Conservation (phyloP, 495 filamentous ascomycete species). For the Xylaria curta region DNA sequence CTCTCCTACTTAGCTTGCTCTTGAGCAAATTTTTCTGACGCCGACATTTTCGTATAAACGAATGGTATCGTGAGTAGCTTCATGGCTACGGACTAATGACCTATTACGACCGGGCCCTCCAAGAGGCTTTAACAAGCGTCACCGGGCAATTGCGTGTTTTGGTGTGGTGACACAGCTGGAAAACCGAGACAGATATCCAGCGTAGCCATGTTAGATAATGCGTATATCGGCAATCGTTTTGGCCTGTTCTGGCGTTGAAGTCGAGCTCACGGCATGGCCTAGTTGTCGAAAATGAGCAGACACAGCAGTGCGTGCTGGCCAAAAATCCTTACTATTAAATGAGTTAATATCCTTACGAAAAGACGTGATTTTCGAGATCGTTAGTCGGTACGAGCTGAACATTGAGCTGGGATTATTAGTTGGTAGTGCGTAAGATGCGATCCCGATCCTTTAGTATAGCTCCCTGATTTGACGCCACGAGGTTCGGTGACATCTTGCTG, state of each 20-base stretch:
- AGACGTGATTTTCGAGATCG: not conserved
- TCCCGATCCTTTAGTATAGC: not conserved
- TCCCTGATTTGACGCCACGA: conserved; percentile 6
- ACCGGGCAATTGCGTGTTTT: not conserved
- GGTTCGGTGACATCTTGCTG: not conserved
- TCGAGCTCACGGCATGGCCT: too few relatives aligned
- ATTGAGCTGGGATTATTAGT: not conserved
- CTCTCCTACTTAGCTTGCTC: not conserved
- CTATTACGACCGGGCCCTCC: not conserved
- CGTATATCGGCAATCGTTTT: not conserved
- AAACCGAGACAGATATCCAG: not conserved
- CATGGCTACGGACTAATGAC: not conserved
- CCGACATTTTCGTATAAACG: not conserved
- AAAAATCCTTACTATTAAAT: not conserved
- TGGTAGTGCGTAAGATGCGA: not conserved
- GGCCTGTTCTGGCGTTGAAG: not conserved
- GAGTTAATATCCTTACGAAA: not conserved
- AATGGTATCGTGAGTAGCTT: not conserved
- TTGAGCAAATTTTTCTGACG: too few relatives aligned
- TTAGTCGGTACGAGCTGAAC: not conserved
- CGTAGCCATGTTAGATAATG: not conserved
- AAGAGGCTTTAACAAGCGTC: not conserved
- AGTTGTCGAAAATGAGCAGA: not conserved
- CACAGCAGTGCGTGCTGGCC: not conserved
- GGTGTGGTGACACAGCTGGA: not conserved